Evolutionary conservation across 1,284 basidiomycete genomes (phyloP), one percentile per base, ranked within the genome.

Genomic region (Entoloma clypeatum): DNA sequence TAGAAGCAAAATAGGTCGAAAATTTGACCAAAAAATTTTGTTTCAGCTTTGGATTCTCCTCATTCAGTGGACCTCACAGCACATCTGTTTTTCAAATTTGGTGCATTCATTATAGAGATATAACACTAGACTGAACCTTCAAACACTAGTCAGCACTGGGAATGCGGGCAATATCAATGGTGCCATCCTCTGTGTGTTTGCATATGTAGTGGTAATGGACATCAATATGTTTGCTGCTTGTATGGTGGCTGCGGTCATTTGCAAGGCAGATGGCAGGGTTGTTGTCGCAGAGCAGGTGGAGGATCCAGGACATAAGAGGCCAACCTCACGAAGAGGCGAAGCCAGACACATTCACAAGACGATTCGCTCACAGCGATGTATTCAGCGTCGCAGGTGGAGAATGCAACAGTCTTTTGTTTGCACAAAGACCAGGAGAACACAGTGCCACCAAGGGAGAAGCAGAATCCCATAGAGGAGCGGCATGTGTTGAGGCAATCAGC

Each of bases 401-500:
- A 34, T 4, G 45, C 36, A 2, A 35, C 39, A 8, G 45, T 47
- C 3, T 28, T 9, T 11, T 47, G 45, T 11, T 41, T 44, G 8
- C 35, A 26, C 1, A 42, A 47, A 24, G 43, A 44, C 45, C 45
- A 47, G 9, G 39, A 45, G 2, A 46, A 6, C 0, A 47, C 11
- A 1, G 33, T 44, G 4, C 37, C 34, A 13, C 47, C 47, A 36
- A 51, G 38, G 23, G 41, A 44, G 34, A 46, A 51, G 3, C 43
- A 27, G 18, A 46, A 51, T 3, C 41, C 49, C 7, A 39, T 33
- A 4, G 39, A 42, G 3, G 49, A 51, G 11, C 37, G 37, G 1
- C 39, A 47, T 7, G 47, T 43, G 23, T 51, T 47, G 1, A 45
- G 26, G 18, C 47, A 48, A 7, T 46, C 47, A n/a, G 43, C 47